Percentiles rank a stretch among this genome's conserved stretches.
phyloP scores from a whole-genome alignment of 2,329 filamentous ascomycete species.

The Akanthomyces muscarius region DNA sequence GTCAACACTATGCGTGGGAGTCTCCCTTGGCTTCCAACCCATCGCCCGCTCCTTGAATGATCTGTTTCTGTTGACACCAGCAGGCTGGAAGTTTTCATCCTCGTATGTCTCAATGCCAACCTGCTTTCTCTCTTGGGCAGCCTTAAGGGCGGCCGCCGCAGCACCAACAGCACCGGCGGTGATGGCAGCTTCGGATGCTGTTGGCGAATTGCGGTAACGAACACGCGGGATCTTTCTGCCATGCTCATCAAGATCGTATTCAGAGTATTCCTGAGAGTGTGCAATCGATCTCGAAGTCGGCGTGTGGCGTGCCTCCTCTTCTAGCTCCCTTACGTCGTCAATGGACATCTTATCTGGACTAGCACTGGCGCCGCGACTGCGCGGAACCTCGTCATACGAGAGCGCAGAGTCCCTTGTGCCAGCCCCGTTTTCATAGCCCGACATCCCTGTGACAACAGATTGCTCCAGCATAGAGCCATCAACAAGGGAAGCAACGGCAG shows the following conservation, averaged over 20 bases:
- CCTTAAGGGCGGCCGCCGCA: conserved; percentile 49
- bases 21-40: conserved; percentile 50
- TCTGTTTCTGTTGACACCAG: conserved; percentile 55
- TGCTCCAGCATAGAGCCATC: conserved; percentile 68
- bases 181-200: conserved; percentile 54
- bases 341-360: conserved; percentile 42
- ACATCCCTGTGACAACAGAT: conserved; percentile 64
- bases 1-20: conserved; percentile 57
- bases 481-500: conserved; percentile 79
- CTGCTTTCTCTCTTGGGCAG: conserved; percentile 45
- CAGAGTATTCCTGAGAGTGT: conserved; percentile 45
- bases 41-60: conserved; percentile 64
- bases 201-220: conserved; percentile 48
- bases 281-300: conserved; percentile 35
- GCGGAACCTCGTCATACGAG: conserved; percentile 30
- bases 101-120: conserved; percentile 31
- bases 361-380: conserved; percentile 34
- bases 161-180: conserved; percentile 53
- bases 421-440: conserved; percentile 44
- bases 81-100: conserved; percentile 40
- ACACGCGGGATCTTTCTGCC: conserved; percentile 50
- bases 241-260: conserved; percentile 57
- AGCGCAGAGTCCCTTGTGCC: conserved; percentile 35
- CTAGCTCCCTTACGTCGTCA: conserved; percentile 35
- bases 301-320: conserved; percentile 39